phyloP scores from a whole-genome alignment of 768 basidiomycete genomes.

The Serendipita vermifera region DNA sequence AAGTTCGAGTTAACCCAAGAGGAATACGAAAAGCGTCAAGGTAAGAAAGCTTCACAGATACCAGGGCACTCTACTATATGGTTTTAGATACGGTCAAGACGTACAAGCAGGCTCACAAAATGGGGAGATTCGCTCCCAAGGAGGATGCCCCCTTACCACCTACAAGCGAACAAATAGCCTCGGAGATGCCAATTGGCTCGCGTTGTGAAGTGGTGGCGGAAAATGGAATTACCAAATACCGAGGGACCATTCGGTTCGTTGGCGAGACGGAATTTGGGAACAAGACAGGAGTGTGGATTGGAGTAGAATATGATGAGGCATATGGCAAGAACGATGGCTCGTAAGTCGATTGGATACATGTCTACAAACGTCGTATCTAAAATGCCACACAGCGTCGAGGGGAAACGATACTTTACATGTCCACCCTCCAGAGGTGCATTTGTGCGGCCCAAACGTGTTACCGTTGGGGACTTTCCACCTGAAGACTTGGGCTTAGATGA shows the following conservation, averaged over 20 bases:
- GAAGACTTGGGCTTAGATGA: conserved; percentile 67
- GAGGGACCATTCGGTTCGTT: conserved; percentile 77
- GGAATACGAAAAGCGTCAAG: conserved; percentile 69
- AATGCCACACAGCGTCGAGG: conserved; percentile 51
- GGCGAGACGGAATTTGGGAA: conserved; percentile 66
- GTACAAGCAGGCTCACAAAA: conserved; percentile 74
- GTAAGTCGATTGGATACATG: conserved; percentile 37
- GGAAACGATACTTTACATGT: conserved; percentile 76
- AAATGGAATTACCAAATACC: conserved; percentile 44
- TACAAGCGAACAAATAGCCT: conserved; percentile 12
- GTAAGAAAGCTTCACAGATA: conserved; percentile 29
- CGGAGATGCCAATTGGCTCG: conserved; percentile 46
- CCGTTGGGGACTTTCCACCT: conserved; percentile 75
- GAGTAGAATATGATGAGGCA: conserved; percentile 91
- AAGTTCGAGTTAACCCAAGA: conserved; percentile 81
- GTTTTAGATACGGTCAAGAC: conserved; percentile 70
- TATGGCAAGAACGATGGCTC: conserved; percentile 91
- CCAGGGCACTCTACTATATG: conserved; percentile 5
- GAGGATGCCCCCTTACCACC: conserved; percentile 24
- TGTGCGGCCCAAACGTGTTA: conserved; percentile 69
- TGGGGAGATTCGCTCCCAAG: conserved; percentile 73
- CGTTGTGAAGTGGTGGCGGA: conserved; percentile 75
- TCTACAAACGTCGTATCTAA: neutral
- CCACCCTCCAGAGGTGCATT: conserved; percentile 68
- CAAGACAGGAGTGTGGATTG: conserved; percentile 63